Evolutionary conservation across 768 basidiomycete genomes (phyloP), one percentile per base, ranked within the genome.

Genomic region (Hortiboletus campestris): DNA sequence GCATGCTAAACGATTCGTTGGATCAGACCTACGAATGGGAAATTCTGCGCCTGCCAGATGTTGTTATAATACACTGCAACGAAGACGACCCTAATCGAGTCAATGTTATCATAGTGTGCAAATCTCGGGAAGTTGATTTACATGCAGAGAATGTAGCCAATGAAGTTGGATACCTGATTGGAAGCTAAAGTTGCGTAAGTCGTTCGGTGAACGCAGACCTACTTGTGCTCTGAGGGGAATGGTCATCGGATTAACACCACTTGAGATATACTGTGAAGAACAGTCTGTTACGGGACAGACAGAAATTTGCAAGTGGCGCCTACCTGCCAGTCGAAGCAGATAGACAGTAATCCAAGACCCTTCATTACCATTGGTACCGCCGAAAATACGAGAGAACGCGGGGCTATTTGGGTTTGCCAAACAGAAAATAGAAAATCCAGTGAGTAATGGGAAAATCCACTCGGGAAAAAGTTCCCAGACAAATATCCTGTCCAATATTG

Each of bases 351-450:
- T 0, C 86, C 86, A 39, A 88, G 73, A 0, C 85, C n/a, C 86
- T 66, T 89, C 86, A 60, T 88, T 89, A 29, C 79, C 84, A 35
- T 81, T 75, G 3, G 80, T 72, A 6, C 88, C 88, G 29, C 88
- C 88, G 55, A 89, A 88, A 0, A 89, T 61, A 29, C 75, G 70
- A 6, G 80, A 74, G 46, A 68, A 59, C 2, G 57, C 22, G 14
- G 64, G 36, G n/a, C 39, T 62, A 14, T 58, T 62, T 41, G 75
- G 67, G 4, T 79, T 81, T 3, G 85, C 77, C 40, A 88, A 72
- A 59, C 86, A 88, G 65, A 86, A 77, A 32, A 86, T 74, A 16
- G 80, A 82, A 51, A 86, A 73, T n/a, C 84, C 84, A 2, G 83
- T 85, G 38, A 85, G 63, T 22, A 86, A 70, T 0, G 86, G 86